Base-by-base conservation (phyloP, 805 yeast species). In the Saccharomycopsis sp. region DNA sequence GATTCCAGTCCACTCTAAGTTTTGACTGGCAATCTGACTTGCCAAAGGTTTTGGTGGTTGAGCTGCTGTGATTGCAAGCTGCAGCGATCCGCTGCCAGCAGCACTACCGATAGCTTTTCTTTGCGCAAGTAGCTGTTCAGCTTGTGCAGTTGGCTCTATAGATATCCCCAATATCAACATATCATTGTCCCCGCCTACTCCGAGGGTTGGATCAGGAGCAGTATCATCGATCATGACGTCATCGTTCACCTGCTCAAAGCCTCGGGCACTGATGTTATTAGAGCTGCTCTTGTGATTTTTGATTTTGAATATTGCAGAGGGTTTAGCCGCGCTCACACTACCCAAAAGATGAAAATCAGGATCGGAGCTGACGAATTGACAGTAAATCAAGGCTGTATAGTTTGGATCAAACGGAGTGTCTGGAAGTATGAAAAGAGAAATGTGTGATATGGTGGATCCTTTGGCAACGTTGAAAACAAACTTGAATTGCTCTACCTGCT, bases 241-340 rank as follows among this genome's bases (percentile, higher is more conserved):
- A 34, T 67, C 79, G 45, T 71, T 68, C 65, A 73, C 69, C 43
- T 43, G 43, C 9, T 25, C 34, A 13, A 4, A 39, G 61, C 58
- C 37, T 54, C 60, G 17, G 39, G 18, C 8, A 18, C 13, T 15
- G 26, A 13, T 8, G 16, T 21, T 23, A 13, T 20, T 20, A 34
- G 39, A 3, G 17, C n/a, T 26, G 21, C 10, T n/a, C 10, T 54
- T 50, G 5, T 57, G 50, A 48, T 66, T 68, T 55, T 78, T 84
- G 44, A 89, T 71, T 54, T 80, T 81, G 65, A 83, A 92, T 2
- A 92, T 92, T 0, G 96, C 95, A 44, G 95, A 83, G 27, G 94
- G 97, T 56, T 89, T 92, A 27, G 60, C 62, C 0, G 68, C 61
- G 34, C 72, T 70, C 20, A 81, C 54, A 9, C 77, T 77, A 3